These are phyloP conservation scores for Tremella yokohamensis DNA, from an alignment of 768 basidiomycete genomes.

Conservation along the genomic window DNA sequence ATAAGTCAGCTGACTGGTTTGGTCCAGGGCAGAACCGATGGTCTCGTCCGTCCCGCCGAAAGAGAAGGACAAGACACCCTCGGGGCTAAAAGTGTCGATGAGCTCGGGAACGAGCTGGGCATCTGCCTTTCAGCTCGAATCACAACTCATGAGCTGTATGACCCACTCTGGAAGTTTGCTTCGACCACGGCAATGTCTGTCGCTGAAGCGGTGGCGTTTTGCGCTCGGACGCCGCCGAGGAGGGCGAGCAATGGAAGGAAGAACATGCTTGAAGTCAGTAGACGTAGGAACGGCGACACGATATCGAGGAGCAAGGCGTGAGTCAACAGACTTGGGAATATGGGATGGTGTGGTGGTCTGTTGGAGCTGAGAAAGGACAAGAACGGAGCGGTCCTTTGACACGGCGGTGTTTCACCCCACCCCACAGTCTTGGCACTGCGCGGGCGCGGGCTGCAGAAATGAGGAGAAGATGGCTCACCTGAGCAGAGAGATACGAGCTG, in stretches of 20 bases:
- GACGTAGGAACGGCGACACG: no score
- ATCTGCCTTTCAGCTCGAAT: constrained; percentile 21
- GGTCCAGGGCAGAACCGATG: constrained; percentile 61
- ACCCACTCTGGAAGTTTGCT: constrained; percentile 61
- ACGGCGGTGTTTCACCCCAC: no score
- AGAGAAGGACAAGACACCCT: constrained; percentile 59
- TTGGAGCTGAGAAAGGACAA: no score
- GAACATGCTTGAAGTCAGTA: neutral
- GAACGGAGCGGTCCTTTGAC: no score
- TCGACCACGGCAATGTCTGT: constrained; percentile 61
- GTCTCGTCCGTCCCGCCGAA: constrained; percentile 58
- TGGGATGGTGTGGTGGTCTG: no score
- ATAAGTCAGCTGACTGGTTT: constrained; percentile 56
- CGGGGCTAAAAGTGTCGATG: constrained; percentile 61
- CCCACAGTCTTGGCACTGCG: no score
- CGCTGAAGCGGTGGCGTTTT: constrained; percentile 49
- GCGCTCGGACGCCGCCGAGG: constrained; percentile 48
- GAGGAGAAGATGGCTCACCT: no score
- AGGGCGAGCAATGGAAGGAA: neutral
- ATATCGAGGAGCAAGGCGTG: no score
- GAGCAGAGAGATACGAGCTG: no score
- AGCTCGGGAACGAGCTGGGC: constrained; percentile 61
- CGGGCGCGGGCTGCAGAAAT: no score
- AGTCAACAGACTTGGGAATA: no score
- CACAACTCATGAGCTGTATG: neutral